Conservation (phyloP, 208 protist genomes). For the Trypanosomatidae sp. region DNA sequence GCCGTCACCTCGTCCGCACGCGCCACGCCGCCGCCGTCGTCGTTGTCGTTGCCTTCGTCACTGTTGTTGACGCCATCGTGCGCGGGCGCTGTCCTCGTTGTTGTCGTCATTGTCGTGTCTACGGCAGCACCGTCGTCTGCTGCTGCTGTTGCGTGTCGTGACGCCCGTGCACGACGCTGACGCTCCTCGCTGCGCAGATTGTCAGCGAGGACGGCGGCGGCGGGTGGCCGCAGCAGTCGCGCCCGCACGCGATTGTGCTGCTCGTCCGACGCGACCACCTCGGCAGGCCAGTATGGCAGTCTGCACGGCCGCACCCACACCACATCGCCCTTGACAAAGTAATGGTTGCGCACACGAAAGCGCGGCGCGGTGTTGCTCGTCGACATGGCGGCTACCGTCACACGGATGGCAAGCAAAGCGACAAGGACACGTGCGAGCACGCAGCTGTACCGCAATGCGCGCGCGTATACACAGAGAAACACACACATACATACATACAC, state of each 20-base stretch:
- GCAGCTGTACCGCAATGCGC: too few species aligned
- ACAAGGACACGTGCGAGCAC: too few species aligned
- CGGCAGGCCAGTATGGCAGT: constrained; percentile 79
- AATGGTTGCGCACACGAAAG: constrained; percentile 51
- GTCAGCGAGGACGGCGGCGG: constrained; percentile 12
- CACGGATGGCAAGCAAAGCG: too few species aligned
- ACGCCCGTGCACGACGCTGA: constrained; percentile 9
- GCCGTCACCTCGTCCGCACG: constrained; percentile 30
- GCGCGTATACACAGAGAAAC: too few species aligned
- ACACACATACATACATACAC: too few species aligned
- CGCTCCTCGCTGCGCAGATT: constrained; percentile 26
- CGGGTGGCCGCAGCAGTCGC: constrained; percentile 34
- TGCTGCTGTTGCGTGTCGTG: constrained; percentile 9
- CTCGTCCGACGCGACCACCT: constrained; percentile 50
- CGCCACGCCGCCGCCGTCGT: background rate
- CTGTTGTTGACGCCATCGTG: background rate
- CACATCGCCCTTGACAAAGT: constrained; percentile 67
- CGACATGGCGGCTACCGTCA: background rate
- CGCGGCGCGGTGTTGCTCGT: background rate
- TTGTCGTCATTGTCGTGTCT: background rate
- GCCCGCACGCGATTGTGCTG: constrained; percentile 38
- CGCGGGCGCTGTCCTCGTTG: background rate
- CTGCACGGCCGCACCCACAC: constrained; percentile 68
- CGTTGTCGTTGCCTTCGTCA: background rate
- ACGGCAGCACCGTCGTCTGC: background rate